A percentile compares a stretch with the other conserved stretches of the same genome.
Evolutionary conservation across 192 early-diverging fungal species (phyloP).

Genomic region (Coemansia biformis): DNA sequence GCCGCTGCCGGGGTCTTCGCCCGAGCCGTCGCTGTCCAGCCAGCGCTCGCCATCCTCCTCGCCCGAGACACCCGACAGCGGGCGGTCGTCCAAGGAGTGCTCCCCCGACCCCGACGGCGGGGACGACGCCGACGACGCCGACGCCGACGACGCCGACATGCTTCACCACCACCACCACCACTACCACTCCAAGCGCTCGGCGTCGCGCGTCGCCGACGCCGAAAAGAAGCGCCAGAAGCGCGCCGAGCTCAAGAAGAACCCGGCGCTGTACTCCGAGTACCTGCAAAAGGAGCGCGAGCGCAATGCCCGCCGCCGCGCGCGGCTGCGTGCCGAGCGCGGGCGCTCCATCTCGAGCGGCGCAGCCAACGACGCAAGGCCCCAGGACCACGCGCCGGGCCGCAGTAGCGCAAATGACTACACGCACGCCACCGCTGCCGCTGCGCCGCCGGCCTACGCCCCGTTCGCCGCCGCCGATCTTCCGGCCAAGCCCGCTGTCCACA

Average conservation of each 20-base stretch:
- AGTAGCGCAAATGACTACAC: constrained; percentile 31
- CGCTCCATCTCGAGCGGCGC: constrained; percentile 36
- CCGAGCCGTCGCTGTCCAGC: constrained; percentile 4
- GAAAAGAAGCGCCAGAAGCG: constrained; percentile 52
- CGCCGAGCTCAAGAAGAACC: constrained; percentile 49
- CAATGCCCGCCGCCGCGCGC: constrained; percentile 46
- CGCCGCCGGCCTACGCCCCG: constrained; percentile 25
- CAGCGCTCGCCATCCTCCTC: constrained; percentile 8
- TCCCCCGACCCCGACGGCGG: constrained; percentile 6
- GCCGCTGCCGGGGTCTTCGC: constrained; percentile 2
- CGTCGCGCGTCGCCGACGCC: constrained; percentile 47
- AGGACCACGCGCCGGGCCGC: constrained; percentile 1
- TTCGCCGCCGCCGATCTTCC: constrained; percentile 19
- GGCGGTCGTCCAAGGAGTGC: constrained; percentile 21
- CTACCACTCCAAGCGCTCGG: constrained; percentile 37
- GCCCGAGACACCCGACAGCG: constrained; percentile 14
- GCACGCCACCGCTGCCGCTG: constrained; percentile 21
- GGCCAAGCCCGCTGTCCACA: constrained; percentile 14
- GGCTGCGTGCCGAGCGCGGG: constrained; percentile 45
- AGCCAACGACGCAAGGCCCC: constrained; percentile 5
- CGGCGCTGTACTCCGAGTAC: constrained; percentile 45
- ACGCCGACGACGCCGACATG: constrained; percentile 2
- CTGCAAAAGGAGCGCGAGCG: constrained; percentile 51
- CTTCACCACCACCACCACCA: background rate
- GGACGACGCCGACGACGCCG: background rate